These are phyloP conservation scores for Xylaria longipes DNA, from an alignment of 495 filamentous ascomycete genomes.

Conservation along the genomic window DNA sequence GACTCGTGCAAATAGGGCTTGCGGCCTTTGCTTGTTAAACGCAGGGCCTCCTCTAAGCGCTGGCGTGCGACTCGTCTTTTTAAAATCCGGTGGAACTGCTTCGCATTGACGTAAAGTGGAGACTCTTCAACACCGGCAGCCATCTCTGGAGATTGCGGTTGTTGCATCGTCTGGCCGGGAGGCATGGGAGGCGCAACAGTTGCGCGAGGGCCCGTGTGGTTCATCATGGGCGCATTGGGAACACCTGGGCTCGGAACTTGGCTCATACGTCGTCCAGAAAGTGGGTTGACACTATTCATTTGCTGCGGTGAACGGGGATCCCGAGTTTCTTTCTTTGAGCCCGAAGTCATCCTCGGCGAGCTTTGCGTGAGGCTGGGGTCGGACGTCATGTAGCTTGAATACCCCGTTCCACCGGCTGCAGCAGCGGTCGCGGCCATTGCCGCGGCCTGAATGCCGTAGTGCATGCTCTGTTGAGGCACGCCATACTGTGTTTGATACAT, in stretches of 20 bases:
- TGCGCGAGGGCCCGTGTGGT: conserved; percentile 51
- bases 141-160: conserved; percentile 84
- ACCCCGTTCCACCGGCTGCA: conserved; percentile 66
- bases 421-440: conserved; percentile 75
- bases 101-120: conserved; percentile 96
- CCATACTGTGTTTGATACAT: conserved; percentile 67
- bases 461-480: conserved; percentile 63
- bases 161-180: conserved; percentile 55
- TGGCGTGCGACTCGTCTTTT: conserved; percentile 93
- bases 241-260: conserved; percentile 69
- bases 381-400: conserved; percentile 57
- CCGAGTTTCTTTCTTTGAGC: conserved; percentile 63
- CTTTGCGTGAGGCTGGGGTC: conserved; percentile 63
- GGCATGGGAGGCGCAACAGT: conserved; percentile 56
- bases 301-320: conserved; percentile 67
- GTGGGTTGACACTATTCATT: conserved; percentile 59
- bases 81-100: conserved; percentile 96
- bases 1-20: conserved; percentile 99
- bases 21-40: conserved; percentile 90
- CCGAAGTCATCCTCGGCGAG: conserved; percentile 63
- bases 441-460: conserved; percentile 70
- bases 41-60: conserved; percentile 87
- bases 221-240: conserved; percentile 62
- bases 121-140: conserved; percentile 86
- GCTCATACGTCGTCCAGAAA: conserved; percentile 62